These are phyloP conservation scores for Phytophthora chlamydospora DNA, from an alignment of 352 stramenopile species.

Conservation along the genomic window DNA sequence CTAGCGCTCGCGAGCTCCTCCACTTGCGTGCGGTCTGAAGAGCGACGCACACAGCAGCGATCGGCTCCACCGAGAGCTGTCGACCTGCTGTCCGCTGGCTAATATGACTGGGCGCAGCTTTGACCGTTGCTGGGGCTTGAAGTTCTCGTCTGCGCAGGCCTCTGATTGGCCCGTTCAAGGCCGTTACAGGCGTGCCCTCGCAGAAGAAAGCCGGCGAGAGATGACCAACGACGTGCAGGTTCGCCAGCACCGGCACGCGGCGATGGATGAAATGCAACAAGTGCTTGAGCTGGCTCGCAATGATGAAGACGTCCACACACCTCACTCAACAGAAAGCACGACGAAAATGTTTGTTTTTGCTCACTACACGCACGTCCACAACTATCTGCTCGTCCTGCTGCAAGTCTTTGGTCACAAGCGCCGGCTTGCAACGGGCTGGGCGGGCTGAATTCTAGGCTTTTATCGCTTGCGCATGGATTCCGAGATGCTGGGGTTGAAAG, in stretches of 20 bases:
- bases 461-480: constrained; percentile 53
- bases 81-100: not conserved
- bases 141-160: constrained; percentile 5
- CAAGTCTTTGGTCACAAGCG: constrained; percentile 4
- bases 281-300: no score
- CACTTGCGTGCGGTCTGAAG: not conserved
- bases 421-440: constrained; percentile 4
- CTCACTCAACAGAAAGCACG: constrained; percentile 3
- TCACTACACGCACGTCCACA: constrained; percentile 21
- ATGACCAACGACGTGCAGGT: constrained; percentile 21
- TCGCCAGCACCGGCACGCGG: not conserved
- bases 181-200: constrained; percentile 25
- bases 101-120: constrained; percentile 9
- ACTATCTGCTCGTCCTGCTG: constrained; percentile 12
- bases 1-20: not conserved
- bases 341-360: constrained; percentile 5
- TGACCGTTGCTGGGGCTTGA: no score
- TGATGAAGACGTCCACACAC: no score
- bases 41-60: not conserved
- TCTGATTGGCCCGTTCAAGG: constrained; percentile 22
- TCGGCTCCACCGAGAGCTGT: constrained; percentile 6
- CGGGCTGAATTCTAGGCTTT: constrained; percentile 31
- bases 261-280: no score
- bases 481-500: constrained; percentile 72
- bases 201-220: constrained; percentile 10